phyloP scores from a whole-genome alignment of 345 rosid genomes.

The Populus pruinosa region DNA sequence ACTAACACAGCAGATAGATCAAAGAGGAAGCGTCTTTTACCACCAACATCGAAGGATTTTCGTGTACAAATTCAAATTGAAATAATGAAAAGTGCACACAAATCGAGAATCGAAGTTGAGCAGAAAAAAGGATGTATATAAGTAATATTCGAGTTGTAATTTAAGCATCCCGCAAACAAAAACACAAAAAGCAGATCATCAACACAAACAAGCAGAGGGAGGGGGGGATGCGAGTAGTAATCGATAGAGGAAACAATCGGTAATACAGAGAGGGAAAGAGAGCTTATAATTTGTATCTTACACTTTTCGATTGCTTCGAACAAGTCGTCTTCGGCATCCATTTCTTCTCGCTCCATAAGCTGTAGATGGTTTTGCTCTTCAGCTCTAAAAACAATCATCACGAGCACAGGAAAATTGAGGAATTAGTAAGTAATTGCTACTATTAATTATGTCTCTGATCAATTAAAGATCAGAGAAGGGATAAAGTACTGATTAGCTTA shows the following conservation, averaged over 20 bases:
- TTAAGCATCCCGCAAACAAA: neutral
- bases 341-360: constrained; percentile 67
- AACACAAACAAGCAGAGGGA: neutral
- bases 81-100: neutral
- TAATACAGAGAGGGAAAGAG: neutral
- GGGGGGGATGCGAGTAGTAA: neutral
- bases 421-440: neutral
- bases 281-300: constrained; percentile 18
- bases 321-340: constrained; percentile 65
- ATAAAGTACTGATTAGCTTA: neutral
- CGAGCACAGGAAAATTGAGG: neutral
- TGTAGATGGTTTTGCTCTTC: constrained; percentile 66
- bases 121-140: neutral
- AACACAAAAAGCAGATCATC: neutral
- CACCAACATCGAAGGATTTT: too few relatives aligned
- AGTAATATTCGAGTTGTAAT: neutral
- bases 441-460: neutral
- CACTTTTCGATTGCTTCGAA: constrained; percentile 79
- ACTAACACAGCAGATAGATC: too few relatives aligned
- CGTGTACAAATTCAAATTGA: too few relatives aligned
- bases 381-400: constrained; percentile 36
- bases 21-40: neutral
- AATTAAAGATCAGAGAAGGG: neutral
- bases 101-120: neutral
- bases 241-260: neutral